phyloP scores from a whole-genome alignment of 495 filamentous ascomycete genomes.

The Cryomyces minteri region DNA sequence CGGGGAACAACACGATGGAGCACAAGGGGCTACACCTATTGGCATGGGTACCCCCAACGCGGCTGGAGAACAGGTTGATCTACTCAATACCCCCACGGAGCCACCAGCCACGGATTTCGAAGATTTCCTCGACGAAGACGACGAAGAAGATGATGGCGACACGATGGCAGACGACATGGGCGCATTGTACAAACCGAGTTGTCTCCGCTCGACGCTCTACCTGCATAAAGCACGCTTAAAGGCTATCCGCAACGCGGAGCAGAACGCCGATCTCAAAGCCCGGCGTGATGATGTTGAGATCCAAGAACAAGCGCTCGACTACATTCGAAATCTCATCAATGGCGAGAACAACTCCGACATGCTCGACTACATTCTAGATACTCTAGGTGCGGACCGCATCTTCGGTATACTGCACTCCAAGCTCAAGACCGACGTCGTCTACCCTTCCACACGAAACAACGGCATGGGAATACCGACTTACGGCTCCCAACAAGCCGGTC shows the following conservation, averaged over 20 bases:
- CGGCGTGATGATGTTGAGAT: constrained; percentile 65
- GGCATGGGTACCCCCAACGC: constrained; percentile 47
- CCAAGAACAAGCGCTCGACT: constrained; percentile 77
- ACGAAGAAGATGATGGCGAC: constrained; percentile 33
- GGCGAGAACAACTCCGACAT: constrained; percentile 44
- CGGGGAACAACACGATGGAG: constrained; percentile 6
- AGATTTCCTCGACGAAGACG: constrained; percentile 12
- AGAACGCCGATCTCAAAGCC: constrained; percentile 35
- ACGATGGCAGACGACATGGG: constrained; percentile 33
- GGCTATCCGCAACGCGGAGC: constrained; percentile 34
- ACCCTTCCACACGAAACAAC: not conserved
- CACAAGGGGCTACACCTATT: constrained; percentile 13
- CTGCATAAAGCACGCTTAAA: constrained; percentile 21
- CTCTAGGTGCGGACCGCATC: constrained; percentile 54
- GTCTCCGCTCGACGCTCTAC: constrained; percentile 20
- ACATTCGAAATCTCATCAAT: constrained; percentile 77
- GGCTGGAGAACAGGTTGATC: constrained; percentile 42
- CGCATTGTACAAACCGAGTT: constrained; percentile 17
- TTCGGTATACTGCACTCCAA: constrained; percentile 63
- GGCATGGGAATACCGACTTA: not conserved
- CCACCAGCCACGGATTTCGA: constrained; percentile 18
- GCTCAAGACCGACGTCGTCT: constrained; percentile 19
- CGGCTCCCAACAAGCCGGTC: not conserved
- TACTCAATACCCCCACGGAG: constrained; percentile 40
- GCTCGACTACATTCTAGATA: constrained; percentile 64